Percentiles rank a stretch among this genome's conserved stretches.
Conservation (phyloP, 345 rosid species). For the Euphorbia lathyris region DNA sequence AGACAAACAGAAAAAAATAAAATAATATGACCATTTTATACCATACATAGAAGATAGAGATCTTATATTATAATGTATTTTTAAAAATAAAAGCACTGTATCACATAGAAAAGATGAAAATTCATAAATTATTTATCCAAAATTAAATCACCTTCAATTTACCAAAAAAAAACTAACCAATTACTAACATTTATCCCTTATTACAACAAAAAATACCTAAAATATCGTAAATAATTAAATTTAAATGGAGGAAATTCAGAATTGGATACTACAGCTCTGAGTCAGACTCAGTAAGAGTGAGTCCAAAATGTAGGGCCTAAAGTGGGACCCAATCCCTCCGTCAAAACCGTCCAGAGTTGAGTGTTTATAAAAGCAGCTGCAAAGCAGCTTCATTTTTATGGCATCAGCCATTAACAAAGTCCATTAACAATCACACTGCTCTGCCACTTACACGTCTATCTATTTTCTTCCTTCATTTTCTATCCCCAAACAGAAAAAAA, state of each 20-base stretch:
- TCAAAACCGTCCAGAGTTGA: constrained; percentile 5
- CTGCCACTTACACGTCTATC: not conserved
- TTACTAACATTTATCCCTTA: no score
- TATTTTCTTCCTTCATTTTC: not conserved
- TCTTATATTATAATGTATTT: no score
- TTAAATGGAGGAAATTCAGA: not conserved
- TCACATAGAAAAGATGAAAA: no score
- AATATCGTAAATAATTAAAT: not conserved
- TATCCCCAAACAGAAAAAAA: not conserved
- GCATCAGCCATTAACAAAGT: not conserved
- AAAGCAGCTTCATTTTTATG: constrained; percentile 29
- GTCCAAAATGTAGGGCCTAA: constrained; percentile 39
- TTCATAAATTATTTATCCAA: no score
- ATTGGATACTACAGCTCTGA: constrained; percentile 21
- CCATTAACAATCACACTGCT: not conserved
- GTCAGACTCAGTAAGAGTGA: constrained; percentile 20
- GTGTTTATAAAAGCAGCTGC: constrained; percentile 52
- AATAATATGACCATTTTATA: no score
- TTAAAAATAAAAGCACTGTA: no score
- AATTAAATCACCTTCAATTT: no score
- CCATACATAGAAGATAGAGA: no score
- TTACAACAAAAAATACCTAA: not conserved
- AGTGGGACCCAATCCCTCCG: no score
- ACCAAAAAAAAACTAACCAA: no score
- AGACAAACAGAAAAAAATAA: no score